Base-by-base conservation (phyloP, 169 alveolate species). In the Plasmodium blacklocki region DNA sequence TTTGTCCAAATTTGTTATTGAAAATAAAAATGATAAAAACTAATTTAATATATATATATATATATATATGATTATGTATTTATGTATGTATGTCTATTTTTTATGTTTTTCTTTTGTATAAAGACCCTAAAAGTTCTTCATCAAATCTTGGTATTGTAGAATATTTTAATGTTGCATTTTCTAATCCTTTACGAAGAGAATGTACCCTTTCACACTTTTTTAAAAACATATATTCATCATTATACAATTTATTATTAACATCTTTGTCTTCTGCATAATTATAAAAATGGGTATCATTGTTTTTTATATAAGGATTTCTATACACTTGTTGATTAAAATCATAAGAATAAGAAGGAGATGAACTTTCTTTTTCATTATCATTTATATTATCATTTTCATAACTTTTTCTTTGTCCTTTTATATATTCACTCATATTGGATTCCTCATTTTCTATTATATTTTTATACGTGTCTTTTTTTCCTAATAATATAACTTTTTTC, bases 171-270 rank as follows among this genome's bases (percentile, higher is more conserved):
- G 47, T 39, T 21, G 91, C 86, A 68, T 83, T 83, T 63, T 83
- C 43, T 50, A 83, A 83, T 56, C 68, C 59, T 63, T 83, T 83
- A 49, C 91, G 49, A 32, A 83, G 43, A 32, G 29, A 54, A 29
- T 83, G 86, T 23, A 83, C 64, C 9, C 21, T 67, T 73, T 26
- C 59, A 26, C 91, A 83, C 23, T 70, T 83, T 50, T 49, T 71
- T 83, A 83, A 83, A 83, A 83, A 83, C 43, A 68, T 60, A 32
- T 75, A 73, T n/a, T 62, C 50, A 60, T 29, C 18, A 54, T 39
- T 58, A 15, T 23, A 56, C 5, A 19, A 26, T 49, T 68, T 14
- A 45, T 14, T 23, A 15, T 7, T n/a, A 21, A 26, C 21, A 45
- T 67, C 54, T 39, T 56, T 47, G 26, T 60, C 72, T 39, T 39